Base-by-base conservation (phyloP, 225 moss, liverwort and hornwort genomes). In the Pseudoscleropodium purum region DNA sequence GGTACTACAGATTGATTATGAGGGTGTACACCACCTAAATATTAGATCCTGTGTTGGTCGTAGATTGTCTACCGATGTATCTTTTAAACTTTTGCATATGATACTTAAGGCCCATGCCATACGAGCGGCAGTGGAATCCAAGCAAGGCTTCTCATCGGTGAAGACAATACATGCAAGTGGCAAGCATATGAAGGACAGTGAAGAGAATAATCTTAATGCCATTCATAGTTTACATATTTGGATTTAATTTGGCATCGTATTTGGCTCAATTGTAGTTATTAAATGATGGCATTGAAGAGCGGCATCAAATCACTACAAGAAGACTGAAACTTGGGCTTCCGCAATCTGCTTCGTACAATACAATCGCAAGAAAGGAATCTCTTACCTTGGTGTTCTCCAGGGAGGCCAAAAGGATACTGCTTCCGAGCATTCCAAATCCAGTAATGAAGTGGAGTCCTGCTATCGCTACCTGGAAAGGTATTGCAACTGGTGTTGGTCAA, bases 381-480 rank as follows among this genome's bases (percentile, higher is more conserved):
- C 68, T 77, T 84, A 96, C 98, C 94, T 95, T 96, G 15, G 97
- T 96, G 67, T 94, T 95, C 45, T 93, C 89, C 85, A 98, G 87
- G n/a, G 95, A 94, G 77, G 92, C 91, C 95, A 98, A 95, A 49
- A 98, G 95, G 52, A 92, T 96, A 88, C 93, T 96, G 45, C 96
- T 96, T 82, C 96, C 97, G 57, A 96, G 94, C 96, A 90, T 96
- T 75, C 96, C 93, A 88, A 98, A 98, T 17, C 98, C 97, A 64
- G 97, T 96, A 68, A 98, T 93, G 72, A 97, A 95, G 93, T 98
- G 98, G 54, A 97, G 91, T 88, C 96, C 98, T 65, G 98, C 97
- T 31, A 98, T 97, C 33, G 96, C 96, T 66, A 98, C 97, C 98
- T 98, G 95, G 20, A 87, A 56, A 82, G 49, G 26, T 17, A 37